Conservation (phyloP, 2,329 filamentous ascomycete genomes). For the Chaetomium olivaceum region DNA sequence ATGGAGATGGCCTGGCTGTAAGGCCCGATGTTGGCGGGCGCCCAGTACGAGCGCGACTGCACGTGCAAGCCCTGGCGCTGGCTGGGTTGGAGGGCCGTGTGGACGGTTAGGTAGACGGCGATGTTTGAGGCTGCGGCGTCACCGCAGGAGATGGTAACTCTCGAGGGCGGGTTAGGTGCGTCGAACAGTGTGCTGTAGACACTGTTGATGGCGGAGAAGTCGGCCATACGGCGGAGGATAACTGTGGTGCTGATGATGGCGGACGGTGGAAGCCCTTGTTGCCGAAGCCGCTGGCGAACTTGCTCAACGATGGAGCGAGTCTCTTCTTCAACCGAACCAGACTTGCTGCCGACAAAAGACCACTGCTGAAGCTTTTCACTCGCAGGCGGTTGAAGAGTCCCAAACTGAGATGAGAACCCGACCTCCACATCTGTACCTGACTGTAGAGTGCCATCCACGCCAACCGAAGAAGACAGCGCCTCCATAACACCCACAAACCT, state of each 20-base stretch:
- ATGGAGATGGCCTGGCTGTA: conserved; percentile 85
- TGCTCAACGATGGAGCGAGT: conserved; percentile 50
- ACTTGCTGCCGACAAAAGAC: conserved; percentile 34
- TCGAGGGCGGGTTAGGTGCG: conserved; percentile 77
- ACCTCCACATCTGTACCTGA: background rate
- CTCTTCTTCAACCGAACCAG: conserved; percentile 47
- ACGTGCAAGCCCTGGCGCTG: conserved; percentile 73
- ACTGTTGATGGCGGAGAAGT: conserved; percentile 74
- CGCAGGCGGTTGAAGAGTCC: background rate
- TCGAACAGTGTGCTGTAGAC: conserved; percentile 75
- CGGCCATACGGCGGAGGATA: conserved; percentile 74
- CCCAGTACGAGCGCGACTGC: conserved; percentile 94
- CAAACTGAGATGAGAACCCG: conserved; percentile 1
- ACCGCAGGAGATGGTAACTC: conserved; percentile 81
- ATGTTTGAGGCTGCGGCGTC: conserved; percentile 54
- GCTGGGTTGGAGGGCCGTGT: conserved; percentile 33
- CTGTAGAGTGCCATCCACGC: background rate
- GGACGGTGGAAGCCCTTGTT: conserved; percentile 39
- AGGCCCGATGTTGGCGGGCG: conserved; percentile 93
- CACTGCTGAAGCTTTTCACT: conserved; percentile 41
- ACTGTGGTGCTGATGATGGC: conserved; percentile 62
- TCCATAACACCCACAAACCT: conserved; percentile 53
- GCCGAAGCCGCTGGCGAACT: conserved; percentile 45
- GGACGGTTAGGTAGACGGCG: conserved; percentile 56
- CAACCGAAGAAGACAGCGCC: conserved; percentile 27